Conservation (phyloP, 2,329 filamentous ascomycete species). For the Cladorrhinum sp. region DNA sequence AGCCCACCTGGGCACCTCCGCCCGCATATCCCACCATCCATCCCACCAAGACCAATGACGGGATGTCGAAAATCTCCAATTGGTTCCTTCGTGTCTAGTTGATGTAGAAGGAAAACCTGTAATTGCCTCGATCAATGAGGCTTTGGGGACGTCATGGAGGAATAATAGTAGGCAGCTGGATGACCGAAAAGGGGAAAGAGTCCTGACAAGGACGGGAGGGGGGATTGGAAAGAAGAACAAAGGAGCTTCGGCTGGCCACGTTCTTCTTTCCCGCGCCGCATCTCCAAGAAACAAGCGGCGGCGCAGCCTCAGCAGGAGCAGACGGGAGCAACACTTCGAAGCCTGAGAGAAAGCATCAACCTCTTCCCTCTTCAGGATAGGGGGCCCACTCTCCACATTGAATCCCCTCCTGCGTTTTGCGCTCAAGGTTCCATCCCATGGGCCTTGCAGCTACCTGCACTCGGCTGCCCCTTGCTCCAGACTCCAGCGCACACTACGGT, state of each 20-base stretch:
- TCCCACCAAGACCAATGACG: not conserved
- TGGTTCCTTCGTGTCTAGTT: not conserved
- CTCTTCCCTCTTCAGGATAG: not conserved
- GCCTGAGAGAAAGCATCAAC: not conserved
- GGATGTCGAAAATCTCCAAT: not conserved
- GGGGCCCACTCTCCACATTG: not conserved
- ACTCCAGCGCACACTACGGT: not conserved
- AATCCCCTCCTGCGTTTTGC: not conserved
- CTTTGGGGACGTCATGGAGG: not conserved
- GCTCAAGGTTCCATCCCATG: not conserved
- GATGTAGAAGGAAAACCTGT: not conserved
- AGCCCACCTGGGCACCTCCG: not conserved
- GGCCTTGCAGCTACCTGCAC: not conserved
- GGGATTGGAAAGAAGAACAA: conserved; percentile 5
- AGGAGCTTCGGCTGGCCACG: conserved; percentile 2
- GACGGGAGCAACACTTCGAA: conserved; percentile 1
- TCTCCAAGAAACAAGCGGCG: conserved; percentile 8
- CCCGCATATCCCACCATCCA: not conserved
- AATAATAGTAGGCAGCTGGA: not conserved
- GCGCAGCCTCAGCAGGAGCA: conserved; percentile 4
- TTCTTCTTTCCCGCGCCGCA: conserved; percentile 2
- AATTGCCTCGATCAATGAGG: too few relatives aligned
- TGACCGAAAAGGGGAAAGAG: not conserved
- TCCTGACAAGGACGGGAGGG: not conserved
- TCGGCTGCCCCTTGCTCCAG: not conserved